Base-by-base conservation (phyloP, 139 green algal genomes). In the Chlamydomonas schloesseri region DNA sequence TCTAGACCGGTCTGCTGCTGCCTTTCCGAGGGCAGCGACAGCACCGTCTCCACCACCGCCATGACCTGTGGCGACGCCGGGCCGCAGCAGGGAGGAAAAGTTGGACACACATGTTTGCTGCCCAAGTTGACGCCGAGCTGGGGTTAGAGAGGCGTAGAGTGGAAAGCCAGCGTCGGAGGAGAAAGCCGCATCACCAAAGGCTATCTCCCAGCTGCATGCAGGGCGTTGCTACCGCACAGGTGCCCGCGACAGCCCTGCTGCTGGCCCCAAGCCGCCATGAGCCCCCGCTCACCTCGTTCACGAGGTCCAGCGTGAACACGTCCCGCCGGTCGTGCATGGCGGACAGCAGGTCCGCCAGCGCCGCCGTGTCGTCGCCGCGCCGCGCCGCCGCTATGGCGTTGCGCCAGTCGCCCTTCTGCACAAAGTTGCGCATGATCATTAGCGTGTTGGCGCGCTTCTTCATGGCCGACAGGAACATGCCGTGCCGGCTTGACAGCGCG, bases 1-100 rank as follows among this genome's bases (percentile, higher is more conserved):
- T 86, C 89, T 31, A 95, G 64, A n/a, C 73, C 93, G 6, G 76
- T 68, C 21, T 74, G 31, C 31, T 82, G 65, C n/a, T 93, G 90
- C 33, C 84, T 75, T 31, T 94, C 84, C 33, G 87, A 58, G 0
- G 64, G 36, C 17, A 76, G 83, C 15, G 31, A 75, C 78, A 94
- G 70, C 68, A 95, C 72, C 20, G 85, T 58, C 65, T 91, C 87
- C 46, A 93, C 42, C 34, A 90, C 84, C 24, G 81, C 53, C 36
- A 86, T 67, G 64, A 93, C 58, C 79, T 85, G 79, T 65, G 46
- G 36, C 3, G 21, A 31, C 20, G 34, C 17, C n/a, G n/a, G n/a
- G n/a, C n/a, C n/a, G n/a, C n/a, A n/a, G n/a, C n/a, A n/a, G n/a
- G n/a, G n/a, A n/a, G n/a, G n/a, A n/a, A n/a, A n/a, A n/a, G n/a